These are phyloP conservation scores for Adansonia grandidieri DNA, from an alignment of 441 rosid genomes.

Conservation along the genomic window DNA sequence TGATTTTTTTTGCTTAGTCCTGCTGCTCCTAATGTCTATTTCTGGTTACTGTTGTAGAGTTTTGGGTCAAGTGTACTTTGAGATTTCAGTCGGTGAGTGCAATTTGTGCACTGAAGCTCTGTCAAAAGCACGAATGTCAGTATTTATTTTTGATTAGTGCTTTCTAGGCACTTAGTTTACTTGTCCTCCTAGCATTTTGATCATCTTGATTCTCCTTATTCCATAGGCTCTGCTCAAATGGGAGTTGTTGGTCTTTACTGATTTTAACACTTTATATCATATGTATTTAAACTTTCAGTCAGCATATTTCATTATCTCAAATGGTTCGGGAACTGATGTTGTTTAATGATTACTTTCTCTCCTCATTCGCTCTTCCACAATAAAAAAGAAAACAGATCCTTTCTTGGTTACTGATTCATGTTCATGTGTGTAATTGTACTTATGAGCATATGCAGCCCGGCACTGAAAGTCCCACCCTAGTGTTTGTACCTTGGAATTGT, in stretches of 20 bases:
- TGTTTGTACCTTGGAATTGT: background rate
- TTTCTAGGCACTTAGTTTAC: background rate
- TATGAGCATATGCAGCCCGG: background rate
- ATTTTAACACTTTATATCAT: background rate
- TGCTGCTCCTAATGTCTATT: background rate
- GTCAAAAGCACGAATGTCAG: background rate
- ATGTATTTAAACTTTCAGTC: background rate
- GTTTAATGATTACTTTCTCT: background rate
- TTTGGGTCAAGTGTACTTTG: background rate
- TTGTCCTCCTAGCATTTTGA: background rate
- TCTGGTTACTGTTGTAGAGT: constrained; percentile 14
- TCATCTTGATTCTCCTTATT: background rate
- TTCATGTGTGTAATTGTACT: background rate
- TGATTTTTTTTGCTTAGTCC: constrained; percentile 16
- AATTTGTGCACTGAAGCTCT: background rate
- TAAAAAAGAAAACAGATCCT: background rate
- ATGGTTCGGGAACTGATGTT: background rate
- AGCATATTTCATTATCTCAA: no score
- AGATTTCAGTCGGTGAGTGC: background rate
- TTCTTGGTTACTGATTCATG: background rate
- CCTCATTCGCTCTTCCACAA: no score
- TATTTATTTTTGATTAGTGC: background rate
- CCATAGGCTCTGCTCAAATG: background rate
- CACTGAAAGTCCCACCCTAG: background rate
- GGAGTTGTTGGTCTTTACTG: background rate